Evolutionary conservation across 1,284 basidiomycete genomes (phyloP), one percentile per base, ranked within the genome.

Genomic region (Xerocomus cyaneibrunnescens): DNA sequence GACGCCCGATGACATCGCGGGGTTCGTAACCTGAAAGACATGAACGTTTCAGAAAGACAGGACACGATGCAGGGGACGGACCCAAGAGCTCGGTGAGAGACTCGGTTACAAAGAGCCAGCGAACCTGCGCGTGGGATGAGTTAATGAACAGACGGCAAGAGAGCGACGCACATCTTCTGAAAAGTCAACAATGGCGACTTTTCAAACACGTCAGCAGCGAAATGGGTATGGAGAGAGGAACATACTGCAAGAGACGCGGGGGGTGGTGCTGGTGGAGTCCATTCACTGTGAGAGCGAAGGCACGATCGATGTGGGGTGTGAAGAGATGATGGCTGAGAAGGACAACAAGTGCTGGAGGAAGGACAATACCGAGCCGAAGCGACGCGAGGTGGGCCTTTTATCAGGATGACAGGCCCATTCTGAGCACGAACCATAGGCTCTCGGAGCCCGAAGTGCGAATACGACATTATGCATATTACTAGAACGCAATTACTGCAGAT

Each of bases 111-210:
- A 83, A 89, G 7, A 87, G 66, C 84, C 86, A 88, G 66, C 72
- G 75, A 31, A 82, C 87, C 86, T 87, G 42, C 42, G 48, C 23
- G 23, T 13, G 37, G 25, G 32, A 23, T 56, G 39, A 48, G 41
- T 36, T 7, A 41, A 19, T 28, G 48, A 23, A 27, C 40, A 51
- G 7, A 45, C 5, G 22, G 7, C 8, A 28, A 37, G 19, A 23
- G 54, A 36, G 48, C 67, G 61, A 50, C 68, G 61, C 64, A 85
- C 85, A 67, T 86, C 75, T 69, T 85, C 77, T 14, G 83, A 82
- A 67, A 89, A 88, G 67, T 89, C 85, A 30, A 87, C 81, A 58
- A 88, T 87, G 9, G 81, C 84, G 54, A 88, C 85, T 88, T 62
- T n/a, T 42, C 54, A 42, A 28, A 30, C 28, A 52, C 42, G 36